These are phyloP conservation scores for Pythium dissimile DNA, from an alignment of 352 stramenopile genomes.

Conservation along the genomic window DNA sequence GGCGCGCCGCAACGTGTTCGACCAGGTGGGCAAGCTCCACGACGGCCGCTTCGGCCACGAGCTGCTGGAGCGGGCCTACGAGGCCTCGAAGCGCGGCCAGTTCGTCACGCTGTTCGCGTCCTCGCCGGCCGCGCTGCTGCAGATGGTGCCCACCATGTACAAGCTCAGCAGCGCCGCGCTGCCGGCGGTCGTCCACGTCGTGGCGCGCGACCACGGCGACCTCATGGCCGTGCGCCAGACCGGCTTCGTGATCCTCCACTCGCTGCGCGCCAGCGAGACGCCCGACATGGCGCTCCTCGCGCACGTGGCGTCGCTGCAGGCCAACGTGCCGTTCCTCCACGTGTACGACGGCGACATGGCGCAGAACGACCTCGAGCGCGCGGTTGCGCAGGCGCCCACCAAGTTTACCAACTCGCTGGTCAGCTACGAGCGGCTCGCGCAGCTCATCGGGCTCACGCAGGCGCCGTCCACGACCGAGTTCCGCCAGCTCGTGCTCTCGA, in stretches of 20 bases:
- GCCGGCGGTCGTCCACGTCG: slow-evolving; percentile 88
- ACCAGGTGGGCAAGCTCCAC: slow-evolving; percentile 66
- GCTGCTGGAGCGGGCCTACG: slow-evolving; percentile 63
- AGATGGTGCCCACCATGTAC: slow-evolving; percentile 94
- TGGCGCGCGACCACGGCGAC: slow-evolving; percentile 89
- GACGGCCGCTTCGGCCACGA: slow-evolving; percentile 46
- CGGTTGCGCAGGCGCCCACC: slow-evolving; percentile 32
- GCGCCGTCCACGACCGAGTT: slow-evolving; percentile 46
- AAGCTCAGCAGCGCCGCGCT: slow-evolving; percentile 89
- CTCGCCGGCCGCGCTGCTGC: slow-evolving; percentile 78
- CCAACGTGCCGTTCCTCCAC: slow-evolving; percentile 90
- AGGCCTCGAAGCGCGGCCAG: slow-evolving; percentile 61
- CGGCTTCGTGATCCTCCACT: slow-evolving; percentile 88
- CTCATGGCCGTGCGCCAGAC: slow-evolving; percentile 91
- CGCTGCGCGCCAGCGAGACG: slow-evolving; percentile 82
- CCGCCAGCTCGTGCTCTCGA: slow-evolving; percentile 55
- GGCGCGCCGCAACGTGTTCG: slow-evolving; percentile 73
- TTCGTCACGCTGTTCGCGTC: slow-evolving; percentile 90
- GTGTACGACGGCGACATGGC: slow-evolving; percentile 92
- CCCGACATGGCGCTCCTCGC: slow-evolving; percentile 91
- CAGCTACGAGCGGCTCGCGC: slow-evolving; percentile 59
- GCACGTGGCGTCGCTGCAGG: slow-evolving; percentile 88
- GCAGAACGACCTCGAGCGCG: slow-evolving; percentile 75
- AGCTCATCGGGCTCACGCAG: slow-evolving; percentile 61
- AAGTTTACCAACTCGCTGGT: slow-evolving; percentile 70